Evolutionary conservation across 768 basidiomycete species (phyloP), one percentile per base, ranked within the genome.

Genomic region (Mycena alexandri): DNA sequence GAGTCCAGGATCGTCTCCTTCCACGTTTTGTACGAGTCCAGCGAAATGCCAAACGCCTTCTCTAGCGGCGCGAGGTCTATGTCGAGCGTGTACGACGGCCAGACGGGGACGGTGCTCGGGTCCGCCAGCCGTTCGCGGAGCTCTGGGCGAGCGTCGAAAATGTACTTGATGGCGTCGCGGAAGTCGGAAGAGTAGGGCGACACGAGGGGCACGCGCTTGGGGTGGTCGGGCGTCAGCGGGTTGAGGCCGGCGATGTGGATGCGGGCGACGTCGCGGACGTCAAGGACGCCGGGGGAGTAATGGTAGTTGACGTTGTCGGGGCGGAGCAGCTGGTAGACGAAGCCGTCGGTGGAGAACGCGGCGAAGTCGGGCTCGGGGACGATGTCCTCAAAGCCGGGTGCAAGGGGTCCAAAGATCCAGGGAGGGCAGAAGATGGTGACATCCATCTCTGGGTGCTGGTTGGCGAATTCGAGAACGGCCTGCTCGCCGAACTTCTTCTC

Each of bases 391-490:
- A 73, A 73, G 17, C 72, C 71, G 14, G 70, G 72, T 10, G 74
- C 72, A 44, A 78, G 66, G 16, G 77, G 76, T 19, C 77, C 77
- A 44, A 71, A 72, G 55, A 76, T 61, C 62, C 62, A 77, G 1
- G 71, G 54, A 3, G 76, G 76, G 41, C 68, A 65, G 29, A 78
- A 53, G 57, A 65, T 54, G 22, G 71, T 70, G 24, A 72, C 63
- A 22, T 72, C 71, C 29, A 72, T 64, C n/a, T 72, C 61, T 17
- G 73, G 48, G 67, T 72, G 63, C 34, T 53, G 41, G 14, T 72
- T 55, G 21, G 62, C 58, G 43, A 61, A 71, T 21, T 65, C 51
- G 14, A 65, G 55, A 11, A 69, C 58, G 24, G 63, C 67, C 25
- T 61, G 61, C 43, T 66, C 68, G 29, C 48, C 68, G 44, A 53